Base-by-base conservation (phyloP, 2,329 filamentous ascomycete species). In the Setomelanomma holmii region DNA sequence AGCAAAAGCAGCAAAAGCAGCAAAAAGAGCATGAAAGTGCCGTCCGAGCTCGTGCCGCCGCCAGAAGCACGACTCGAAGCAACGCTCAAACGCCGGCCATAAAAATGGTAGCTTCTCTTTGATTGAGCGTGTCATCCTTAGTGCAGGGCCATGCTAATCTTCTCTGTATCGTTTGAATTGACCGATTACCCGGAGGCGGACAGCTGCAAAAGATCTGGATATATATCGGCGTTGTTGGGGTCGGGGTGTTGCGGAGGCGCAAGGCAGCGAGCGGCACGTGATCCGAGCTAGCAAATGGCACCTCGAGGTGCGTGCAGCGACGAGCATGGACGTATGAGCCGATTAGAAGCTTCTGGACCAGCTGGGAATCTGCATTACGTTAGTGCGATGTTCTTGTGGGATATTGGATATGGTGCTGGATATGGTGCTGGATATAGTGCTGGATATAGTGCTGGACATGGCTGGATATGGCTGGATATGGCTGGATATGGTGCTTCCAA, bases 41-140 rank as follows among this genome's bases (percentile, higher is more conserved):
- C n/a, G n/a, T n/a, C n/a, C n/a, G n/a, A 40, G 36, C 16, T 40
- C 36, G 21, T 6, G 27, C 5, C 27, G 27, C 27, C 5, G 14
- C 27, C 27, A 30, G 10, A 8, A 30, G 3, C 2, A 3, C 27
- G 27, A 30, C 27, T 30, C 27, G 27, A 30, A 30, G n/a, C n/a
- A n/a, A n/a, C n/a, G n/a, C n/a, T n/a, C n/a, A n/a, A n/a, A n/a
- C n/a, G n/a, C n/a, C n/a, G n/a, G n/a, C n/a, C n/a, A 65, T 65
- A 71, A 69, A 70, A 71, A 69, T 68, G 67, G 68, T 70, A 64
- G 67, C 68, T 69, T 69, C 63, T 71, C 66, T 70, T 70, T 71
- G 61, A 67, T 67, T 57, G 57, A 60, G 67, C 66, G 64, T 91
- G 89, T 93, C 90, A 93, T 93, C 90, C 90, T 93, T 93, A 92